Evolutionary conservation across 192 early-diverging fungal species (phyloP).

Genomic region (Coemansia sp.): DNA sequence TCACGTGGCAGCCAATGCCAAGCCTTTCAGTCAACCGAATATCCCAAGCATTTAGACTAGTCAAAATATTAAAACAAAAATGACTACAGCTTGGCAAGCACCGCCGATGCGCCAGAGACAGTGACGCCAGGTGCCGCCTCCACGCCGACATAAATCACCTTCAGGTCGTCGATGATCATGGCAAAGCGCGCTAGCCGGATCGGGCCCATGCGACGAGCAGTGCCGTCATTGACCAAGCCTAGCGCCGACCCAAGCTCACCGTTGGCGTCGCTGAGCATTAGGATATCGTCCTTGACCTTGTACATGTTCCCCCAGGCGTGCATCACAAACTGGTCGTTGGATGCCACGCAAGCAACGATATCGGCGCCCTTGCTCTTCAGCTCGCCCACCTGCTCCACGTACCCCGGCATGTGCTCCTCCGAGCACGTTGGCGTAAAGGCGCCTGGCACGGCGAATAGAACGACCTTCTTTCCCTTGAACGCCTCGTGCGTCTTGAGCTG

Average conservation of each 20-base stretch:
- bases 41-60: not conserved
- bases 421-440: slow-evolving; percentile 71
- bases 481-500: slow-evolving; percentile 48
- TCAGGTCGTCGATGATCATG: slow-evolving; percentile 67
- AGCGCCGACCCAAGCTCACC: slow-evolving; percentile 65
- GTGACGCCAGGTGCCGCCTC: slow-evolving; percentile 59
- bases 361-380: slow-evolving; percentile 70
- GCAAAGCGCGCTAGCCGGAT: slow-evolving; percentile 71
- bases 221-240: slow-evolving; percentile 62
- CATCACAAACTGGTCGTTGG: slow-evolving; percentile 60
- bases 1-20: not conserved
- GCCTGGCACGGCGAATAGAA: slow-evolving; percentile 63
- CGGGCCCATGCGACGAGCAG: slow-evolving; percentile 62
- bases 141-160: slow-evolving; percentile 72
- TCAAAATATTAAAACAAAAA: not conserved
- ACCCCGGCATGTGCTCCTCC: slow-evolving; percentile 67
- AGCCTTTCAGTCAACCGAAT: not conserved
- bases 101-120: slow-evolving; percentile 58
- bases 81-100: slow-evolving; percentile 59
- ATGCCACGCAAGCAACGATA: slow-evolving; percentile 66
- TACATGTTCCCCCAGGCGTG: slow-evolving; percentile 57
- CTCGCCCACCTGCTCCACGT: slow-evolving; percentile 51
- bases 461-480: slow-evolving; percentile 57
- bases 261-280: slow-evolving; percentile 77
- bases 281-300: slow-evolving; percentile 47